These are phyloP conservation scores for Ajuga chamaepitys DNA, from an alignment of 257 asterid genomes.

Conservation along the genomic window DNA sequence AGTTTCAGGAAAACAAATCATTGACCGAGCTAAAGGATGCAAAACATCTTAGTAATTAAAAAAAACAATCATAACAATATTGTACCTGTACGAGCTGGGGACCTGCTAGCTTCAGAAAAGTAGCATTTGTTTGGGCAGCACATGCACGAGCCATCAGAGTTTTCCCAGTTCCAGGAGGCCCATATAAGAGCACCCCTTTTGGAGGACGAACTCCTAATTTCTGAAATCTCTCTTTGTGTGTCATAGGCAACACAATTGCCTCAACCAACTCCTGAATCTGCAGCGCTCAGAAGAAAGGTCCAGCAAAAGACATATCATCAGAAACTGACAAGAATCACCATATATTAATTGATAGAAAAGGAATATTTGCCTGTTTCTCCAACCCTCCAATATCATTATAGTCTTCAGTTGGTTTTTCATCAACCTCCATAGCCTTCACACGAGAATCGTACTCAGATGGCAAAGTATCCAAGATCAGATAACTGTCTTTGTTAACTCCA, in stretches of 20 bases:
- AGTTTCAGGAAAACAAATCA: no score
- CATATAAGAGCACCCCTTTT: constrained; percentile 77
- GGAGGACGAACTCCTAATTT: constrained; percentile 87
- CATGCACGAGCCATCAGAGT: constrained; percentile 93
- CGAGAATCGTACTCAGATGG: constrained; percentile 97
- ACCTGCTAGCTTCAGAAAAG: constrained; percentile 88
- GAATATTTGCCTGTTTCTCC: constrained; percentile 74
- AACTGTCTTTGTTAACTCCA: constrained; percentile 97
- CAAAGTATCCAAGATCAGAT: constrained; percentile 85
- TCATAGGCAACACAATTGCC: constrained; percentile 89
- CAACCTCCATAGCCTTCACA: constrained; percentile 99
- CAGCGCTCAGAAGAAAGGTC: neutral
- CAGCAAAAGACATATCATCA: neutral
- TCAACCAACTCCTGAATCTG: constrained; percentile 92
- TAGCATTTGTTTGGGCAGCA: constrained; percentile 96
- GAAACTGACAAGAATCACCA: no score
- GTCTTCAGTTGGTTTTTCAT: constrained; percentile 97
- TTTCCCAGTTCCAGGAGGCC: constrained; percentile 94
- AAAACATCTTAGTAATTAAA: neutral
- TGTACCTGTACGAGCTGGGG: constrained; percentile 92
- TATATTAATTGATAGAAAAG: neutral
- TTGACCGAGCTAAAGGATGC: neutral
- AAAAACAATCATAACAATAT: neutral
- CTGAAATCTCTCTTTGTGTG: constrained; percentile 79
- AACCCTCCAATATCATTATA: constrained; percentile 93